Base-by-base conservation (phyloP, 148 eudicot species). In the Tetragonia tetragonoides region DNA sequence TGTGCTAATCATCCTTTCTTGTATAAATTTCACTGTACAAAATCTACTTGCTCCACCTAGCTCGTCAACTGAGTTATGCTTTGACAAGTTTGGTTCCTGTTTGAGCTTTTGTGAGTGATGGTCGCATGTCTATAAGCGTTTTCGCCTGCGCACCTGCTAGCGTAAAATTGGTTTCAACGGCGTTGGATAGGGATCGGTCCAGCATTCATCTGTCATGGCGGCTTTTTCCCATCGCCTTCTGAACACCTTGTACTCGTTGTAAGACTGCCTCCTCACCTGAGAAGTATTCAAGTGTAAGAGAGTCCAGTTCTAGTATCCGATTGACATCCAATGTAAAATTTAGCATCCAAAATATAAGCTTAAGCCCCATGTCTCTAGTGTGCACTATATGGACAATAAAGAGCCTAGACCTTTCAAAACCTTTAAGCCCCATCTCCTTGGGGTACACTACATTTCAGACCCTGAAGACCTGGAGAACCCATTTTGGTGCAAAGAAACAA, bases 241-340 rank as follows among this genome's bases (percentile, higher is more conserved):
- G 85, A 92, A 90, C 49, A 79, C 59, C 83, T 83, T 89, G 83
- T 85, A 88, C 71, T 94, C 93, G 34, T 82, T 82, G 49, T 80
- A 92, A 0, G 98, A 94, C 46, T 90, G 92, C 56, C 92, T 88
- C 77, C 98, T 89, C 73, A 94, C 94, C 98, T 91, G 82, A 69
- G 10, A 62, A 41, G 8, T 8, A 60, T n/a, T n/a, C n/a, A n/a
- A n/a, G n/a, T n/a, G n/a, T 10, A n/a, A 60, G 9, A 20, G 7
- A 28, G 34, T 49, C 12, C 47, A 44, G 47, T 44, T 44, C 47
- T 3, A 44, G 47, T 44, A 44, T 1, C 47, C 9, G 47, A 44
- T 0, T 44, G 47, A 44, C 47, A 5, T 5, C 9, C 0, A 44
- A 44, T 44, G 47, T 44, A 9, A 44, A 44, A 2, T 44, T 44